These are phyloP conservation scores for Talaromyces ruber DNA, from an alignment of 495 filamentous ascomycete genomes.

Conservation along the genomic window DNA sequence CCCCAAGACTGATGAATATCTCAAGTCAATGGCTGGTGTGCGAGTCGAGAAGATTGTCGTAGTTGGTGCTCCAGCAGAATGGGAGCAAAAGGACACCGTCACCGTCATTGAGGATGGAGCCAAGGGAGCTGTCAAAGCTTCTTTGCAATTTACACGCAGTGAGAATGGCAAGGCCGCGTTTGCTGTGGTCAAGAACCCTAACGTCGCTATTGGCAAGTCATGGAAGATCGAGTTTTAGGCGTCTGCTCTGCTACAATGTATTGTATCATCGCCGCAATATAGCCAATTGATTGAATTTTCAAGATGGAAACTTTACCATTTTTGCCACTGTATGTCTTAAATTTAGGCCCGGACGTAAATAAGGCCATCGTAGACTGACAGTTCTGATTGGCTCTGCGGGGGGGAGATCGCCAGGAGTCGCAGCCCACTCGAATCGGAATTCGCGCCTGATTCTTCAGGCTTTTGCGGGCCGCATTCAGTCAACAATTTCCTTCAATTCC, in stretches of 20 bases:
- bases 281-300: no score
- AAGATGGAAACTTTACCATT: no score
- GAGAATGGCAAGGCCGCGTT: slow-evolving; percentile 59
- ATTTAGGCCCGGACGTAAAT: background rate
- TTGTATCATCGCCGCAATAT: background rate
- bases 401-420: background rate
- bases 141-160: slow-evolving; percentile 52
- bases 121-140: slow-evolving; percentile 42
- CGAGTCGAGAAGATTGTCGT: slow-evolving; percentile 75
- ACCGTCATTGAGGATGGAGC: slow-evolving; percentile 61
- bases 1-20: slow-evolving; percentile 61
- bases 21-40: slow-evolving; percentile 68
- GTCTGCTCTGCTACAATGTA: background rate
- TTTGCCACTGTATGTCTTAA: no score
- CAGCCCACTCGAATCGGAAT: background rate
- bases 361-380: background rate
- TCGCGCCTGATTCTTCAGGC: background rate
- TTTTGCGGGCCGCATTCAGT: background rate
- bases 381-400: background rate
- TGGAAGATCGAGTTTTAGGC: slow-evolving; percentile 68
- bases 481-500: background rate
- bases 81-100: slow-evolving; percentile 61
- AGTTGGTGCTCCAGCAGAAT: slow-evolving; percentile 64
- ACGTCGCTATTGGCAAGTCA: slow-evolving; percentile 64
- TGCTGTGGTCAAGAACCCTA: slow-evolving; percentile 74